These are phyloP conservation scores for Selenicereus undatus DNA, from an alignment of 148 eudicot genomes.

Conservation along the genomic window DNA sequence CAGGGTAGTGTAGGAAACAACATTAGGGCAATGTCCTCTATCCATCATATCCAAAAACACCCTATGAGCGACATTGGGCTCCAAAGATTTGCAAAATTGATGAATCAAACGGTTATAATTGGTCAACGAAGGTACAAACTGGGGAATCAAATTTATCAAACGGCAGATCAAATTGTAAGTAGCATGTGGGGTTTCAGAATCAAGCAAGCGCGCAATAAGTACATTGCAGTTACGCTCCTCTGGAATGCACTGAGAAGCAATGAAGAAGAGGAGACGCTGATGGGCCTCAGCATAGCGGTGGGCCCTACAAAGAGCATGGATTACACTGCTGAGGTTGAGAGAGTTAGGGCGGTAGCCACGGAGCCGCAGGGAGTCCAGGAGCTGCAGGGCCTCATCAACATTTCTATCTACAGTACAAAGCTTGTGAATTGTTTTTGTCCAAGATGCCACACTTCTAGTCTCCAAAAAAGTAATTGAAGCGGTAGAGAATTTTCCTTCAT, in stretches of 20 bases:
- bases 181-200: constrained; percentile 34
- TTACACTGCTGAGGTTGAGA: constrained; percentile 61
- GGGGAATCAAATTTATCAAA: constrained; percentile 36
- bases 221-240: constrained; percentile 85
- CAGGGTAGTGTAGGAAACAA: constrained; percentile 67
- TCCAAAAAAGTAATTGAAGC: constrained; percentile 36
- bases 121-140: constrained; percentile 57
- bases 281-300: constrained; percentile 68
- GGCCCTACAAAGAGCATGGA: constrained; percentile 65
- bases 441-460: constrained; percentile 61
- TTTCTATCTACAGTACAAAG: constrained; percentile 42
- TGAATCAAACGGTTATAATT: constrained; percentile 78
- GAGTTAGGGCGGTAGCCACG: constrained; percentile 53
- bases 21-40: constrained; percentile 63
- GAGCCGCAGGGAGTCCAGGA: constrained; percentile 46
- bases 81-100: constrained; percentile 43
- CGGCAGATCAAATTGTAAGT: constrained; percentile 41
- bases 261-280: constrained; percentile 36
- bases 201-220: constrained; percentile 60
- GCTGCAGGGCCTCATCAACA: constrained; percentile 54
- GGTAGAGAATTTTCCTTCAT: constrained; percentile 17
- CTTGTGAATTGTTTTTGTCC: constrained; percentile 59
- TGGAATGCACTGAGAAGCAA: constrained; percentile 37
- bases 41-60: constrained; percentile 55
- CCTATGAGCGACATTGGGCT: constrained; percentile 42